Conservation (phyloP, 768 basidiomycete species). For the Suillus fuscotomentosus region DNA sequence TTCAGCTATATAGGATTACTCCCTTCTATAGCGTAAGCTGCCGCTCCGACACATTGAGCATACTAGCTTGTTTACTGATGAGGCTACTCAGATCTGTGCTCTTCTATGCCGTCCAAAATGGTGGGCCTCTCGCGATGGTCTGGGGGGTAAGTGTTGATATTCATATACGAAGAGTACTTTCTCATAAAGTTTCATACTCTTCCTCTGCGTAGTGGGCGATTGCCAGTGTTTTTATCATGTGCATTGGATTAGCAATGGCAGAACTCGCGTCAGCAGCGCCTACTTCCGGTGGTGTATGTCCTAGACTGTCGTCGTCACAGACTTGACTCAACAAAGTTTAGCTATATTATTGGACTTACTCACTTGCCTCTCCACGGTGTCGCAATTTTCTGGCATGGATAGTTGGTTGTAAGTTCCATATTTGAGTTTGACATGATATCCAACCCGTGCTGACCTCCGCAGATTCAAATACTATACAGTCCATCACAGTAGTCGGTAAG, state of each 20-base stretch:
- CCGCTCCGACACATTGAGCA: background rate
- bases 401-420: conserved; percentile 43
- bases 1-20: conserved; percentile 31
- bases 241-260: conserved; percentile 68
- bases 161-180: background rate
- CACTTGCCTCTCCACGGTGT: background rate
- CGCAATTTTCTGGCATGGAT: conserved; percentile 9
- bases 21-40: conserved; percentile 15
- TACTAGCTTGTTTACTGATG: background rate
- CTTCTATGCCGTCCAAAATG: conserved; percentile 1
- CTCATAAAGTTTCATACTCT: background rate
- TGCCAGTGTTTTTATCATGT: conserved; percentile 59
- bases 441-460: background rate
- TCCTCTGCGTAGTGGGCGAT: conserved; percentile 53
- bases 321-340: background rate
- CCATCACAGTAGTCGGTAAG: conserved; percentile 37
- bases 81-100: background rate
- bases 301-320: background rate
- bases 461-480: conserved; percentile 17
- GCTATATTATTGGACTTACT: background rate
- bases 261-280: conserved; percentile 42
- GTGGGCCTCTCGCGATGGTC: background rate
- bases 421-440: background rate
- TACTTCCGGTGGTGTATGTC: background rate
- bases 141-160: background rate